Conservation (phyloP, 1,284 basidiomycete genomes). For the Amylostereum areolatum region DNA sequence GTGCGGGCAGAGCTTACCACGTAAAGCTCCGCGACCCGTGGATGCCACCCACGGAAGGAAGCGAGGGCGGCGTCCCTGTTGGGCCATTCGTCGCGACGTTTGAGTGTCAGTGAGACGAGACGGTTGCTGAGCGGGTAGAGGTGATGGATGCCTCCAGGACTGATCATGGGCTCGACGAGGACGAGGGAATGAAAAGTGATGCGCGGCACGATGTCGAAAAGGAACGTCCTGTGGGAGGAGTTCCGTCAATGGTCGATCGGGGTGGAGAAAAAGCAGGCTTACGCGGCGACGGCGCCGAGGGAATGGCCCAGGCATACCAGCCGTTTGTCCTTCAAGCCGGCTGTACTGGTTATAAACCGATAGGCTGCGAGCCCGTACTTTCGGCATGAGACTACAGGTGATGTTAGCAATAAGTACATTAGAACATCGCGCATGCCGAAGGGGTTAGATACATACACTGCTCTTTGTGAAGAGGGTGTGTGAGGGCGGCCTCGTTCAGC, state of each 20-base stretch:
- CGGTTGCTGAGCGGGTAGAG: too few species aligned
- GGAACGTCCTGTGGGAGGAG: neutral
- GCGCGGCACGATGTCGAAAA: neutral
- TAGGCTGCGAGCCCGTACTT: neutral
- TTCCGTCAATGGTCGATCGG: neutral
- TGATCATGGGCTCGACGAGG: neutral
- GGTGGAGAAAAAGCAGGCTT: neutral
- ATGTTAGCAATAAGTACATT: neutral
- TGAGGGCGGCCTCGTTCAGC: constrained; percentile 33
- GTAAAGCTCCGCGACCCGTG: neutral
- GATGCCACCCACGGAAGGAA: neutral
- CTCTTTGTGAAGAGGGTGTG: neutral
- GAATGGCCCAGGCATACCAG: neutral
- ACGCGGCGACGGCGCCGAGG: neutral
- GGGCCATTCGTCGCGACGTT: neutral
- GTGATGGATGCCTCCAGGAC: neutral
- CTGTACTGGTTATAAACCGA: neutral
- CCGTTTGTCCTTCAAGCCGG: neutral
- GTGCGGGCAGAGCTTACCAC: neutral
- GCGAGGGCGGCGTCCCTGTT: neutral
- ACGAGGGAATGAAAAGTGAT: neutral
- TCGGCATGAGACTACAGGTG: neutral
- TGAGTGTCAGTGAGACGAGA: neutral
- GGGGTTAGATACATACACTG: neutral
- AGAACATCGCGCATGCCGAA: neutral